Evolutionary conservation across 306 rosid genomes (phyloP).

Genomic region (Cicer pinnatifidum): DNA sequence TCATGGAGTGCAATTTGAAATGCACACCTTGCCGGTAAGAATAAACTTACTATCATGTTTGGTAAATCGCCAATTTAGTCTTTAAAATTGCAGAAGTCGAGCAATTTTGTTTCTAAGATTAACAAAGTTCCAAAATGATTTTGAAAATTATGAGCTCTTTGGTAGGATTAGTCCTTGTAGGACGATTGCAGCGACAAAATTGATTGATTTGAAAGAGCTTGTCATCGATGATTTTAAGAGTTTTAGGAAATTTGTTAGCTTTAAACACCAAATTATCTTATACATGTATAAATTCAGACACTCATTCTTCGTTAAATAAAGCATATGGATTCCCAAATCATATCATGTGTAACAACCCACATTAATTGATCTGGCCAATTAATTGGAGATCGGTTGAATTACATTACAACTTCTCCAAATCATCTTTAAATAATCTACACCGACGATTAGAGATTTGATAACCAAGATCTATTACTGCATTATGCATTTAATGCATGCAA

Average conservation of each 20-base stretch:
- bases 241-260: background rate
- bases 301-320: background rate
- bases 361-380: too few relatives aligned
- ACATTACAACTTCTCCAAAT: too few relatives aligned
- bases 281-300: background rate
- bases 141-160: background rate
- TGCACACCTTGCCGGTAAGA: constrained; percentile 73
- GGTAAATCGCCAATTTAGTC: background rate
- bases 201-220: background rate
- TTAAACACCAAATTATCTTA: background rate
- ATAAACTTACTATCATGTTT: background rate
- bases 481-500: too few relatives aligned
- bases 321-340: too few relatives aligned
- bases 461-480: too few relatives aligned
- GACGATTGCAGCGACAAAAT: background rate
- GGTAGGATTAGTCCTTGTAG: background rate
- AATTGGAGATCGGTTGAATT: too few relatives aligned
- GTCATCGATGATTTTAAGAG: background rate
- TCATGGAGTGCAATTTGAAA: constrained; percentile 64
- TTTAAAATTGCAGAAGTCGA: background rate
- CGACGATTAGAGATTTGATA: too few relatives aligned
- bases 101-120: background rate
- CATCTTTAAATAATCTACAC: too few relatives aligned
- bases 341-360: too few relatives aligned
- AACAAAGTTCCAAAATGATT: background rate